Evolutionary conservation across 2,329 filamentous ascomycete genomes (phyloP).

Genomic region (Westerdykella ornata): DNA sequence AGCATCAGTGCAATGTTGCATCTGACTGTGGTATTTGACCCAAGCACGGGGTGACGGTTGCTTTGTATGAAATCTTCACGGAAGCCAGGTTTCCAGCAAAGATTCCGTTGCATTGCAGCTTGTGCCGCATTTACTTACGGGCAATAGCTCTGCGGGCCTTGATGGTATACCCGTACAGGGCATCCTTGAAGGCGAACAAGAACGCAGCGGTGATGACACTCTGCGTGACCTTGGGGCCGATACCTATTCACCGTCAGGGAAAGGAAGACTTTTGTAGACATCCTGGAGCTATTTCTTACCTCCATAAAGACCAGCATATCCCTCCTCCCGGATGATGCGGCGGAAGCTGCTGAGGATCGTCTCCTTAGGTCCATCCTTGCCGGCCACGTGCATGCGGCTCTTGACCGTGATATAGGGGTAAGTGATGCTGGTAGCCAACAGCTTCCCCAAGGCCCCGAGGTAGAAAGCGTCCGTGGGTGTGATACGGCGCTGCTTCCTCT

Average conservation of each 20-base stretch:
- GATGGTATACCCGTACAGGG: conserved; percentile 77
- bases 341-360: conserved; percentile 71
- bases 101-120: not conserved
- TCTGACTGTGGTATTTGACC: no score
- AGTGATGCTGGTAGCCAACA: conserved; percentile 86
- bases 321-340: conserved; percentile 78
- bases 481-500: conserved; percentile 67
- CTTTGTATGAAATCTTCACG: no score
- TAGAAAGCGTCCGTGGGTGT: conserved; percentile 85
- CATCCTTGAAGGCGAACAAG: conserved; percentile 96
- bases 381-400: conserved; percentile 92
- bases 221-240: conserved; percentile 93
- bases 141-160: conserved; percentile 50
- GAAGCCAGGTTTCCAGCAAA: not conserved
- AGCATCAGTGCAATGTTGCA: not conserved
- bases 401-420: conserved; percentile 99
- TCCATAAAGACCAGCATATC: conserved; percentile 87
- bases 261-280: not conserved
- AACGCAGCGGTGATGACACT: conserved; percentile 94
- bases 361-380: conserved; percentile 67
- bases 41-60: no score
- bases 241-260: conserved; percentile 53
- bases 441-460: conserved; percentile 85
- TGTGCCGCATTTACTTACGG: conserved; percentile 8
- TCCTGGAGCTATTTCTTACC: conserved; percentile 50